Percentiles rank a stretch among this genome's conserved stretches.
Evolutionary conservation across 768 basidiomycete genomes (phyloP).

Genomic region (Infundibulicybe gibba): DNA sequence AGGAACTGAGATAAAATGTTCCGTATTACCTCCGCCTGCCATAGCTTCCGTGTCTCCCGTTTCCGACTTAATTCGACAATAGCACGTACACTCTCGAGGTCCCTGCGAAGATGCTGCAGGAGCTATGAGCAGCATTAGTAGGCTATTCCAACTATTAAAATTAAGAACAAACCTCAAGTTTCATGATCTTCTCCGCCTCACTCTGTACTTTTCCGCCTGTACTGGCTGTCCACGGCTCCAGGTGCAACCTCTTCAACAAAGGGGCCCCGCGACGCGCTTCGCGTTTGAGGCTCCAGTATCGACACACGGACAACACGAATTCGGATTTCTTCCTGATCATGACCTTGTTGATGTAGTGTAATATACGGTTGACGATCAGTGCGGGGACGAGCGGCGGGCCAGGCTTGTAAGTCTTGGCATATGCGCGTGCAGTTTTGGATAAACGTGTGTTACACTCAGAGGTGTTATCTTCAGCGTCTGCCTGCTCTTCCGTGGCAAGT

Average conservation of each 20-base stretch:
- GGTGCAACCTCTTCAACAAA: conserved; percentile 84
- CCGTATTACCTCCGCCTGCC: conserved; percentile 63
- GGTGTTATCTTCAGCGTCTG: conserved; percentile 36
- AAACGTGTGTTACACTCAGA: conserved; percentile 36
- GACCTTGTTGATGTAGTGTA: conserved; percentile 70
- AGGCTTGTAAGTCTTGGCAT: conserved; percentile 87
- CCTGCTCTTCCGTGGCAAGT: conserved; percentile 47
- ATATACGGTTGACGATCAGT: conserved; percentile 76
- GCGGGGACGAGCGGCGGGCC: conserved; percentile 91
- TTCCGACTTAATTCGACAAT: conserved; percentile 67
- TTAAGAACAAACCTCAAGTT: conserved; percentile 64
- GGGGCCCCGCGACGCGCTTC: conserved; percentile 93
- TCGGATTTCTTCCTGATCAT: conserved; percentile 71
- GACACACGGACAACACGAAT: conserved; percentile 74
- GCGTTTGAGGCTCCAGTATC: conserved; percentile 97
- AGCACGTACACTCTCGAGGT: conserved; percentile 70
- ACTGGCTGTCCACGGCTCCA: conserved; percentile 96
- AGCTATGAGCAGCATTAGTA: conserved; percentile 24
- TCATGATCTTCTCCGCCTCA: conserved; percentile 79
- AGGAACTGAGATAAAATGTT: conserved; percentile 59
- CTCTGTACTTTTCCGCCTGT: conserved; percentile 60
- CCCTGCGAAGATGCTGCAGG: conserved; percentile 64
- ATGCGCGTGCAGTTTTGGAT: conserved; percentile 84
- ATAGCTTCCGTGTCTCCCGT: conserved; percentile 80
- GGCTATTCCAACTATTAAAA: neutral